These are phyloP conservation scores for Aspergillus pseudotamarii DNA, from an alignment of 2,329 filamentous ascomycete genomes.

Conservation along the genomic window DNA sequence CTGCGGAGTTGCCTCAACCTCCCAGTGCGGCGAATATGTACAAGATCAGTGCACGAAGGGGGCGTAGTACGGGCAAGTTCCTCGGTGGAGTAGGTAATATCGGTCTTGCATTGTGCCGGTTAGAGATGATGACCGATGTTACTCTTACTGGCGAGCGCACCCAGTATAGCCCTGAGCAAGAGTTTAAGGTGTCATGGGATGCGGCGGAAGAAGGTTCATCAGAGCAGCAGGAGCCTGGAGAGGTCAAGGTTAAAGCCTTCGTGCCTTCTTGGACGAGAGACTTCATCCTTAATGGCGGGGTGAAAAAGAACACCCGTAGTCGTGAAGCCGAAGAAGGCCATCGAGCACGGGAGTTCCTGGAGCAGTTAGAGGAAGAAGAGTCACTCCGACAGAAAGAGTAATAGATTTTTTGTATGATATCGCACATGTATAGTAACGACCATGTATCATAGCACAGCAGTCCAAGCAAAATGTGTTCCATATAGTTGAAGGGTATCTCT, in stretches of 20 bases:
- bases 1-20: slow-evolving; percentile 31
- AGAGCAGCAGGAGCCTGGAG: slow-evolving; percentile 36
- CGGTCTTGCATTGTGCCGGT: slow-evolving; percentile 80
- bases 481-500: slow-evolving; percentile 29
- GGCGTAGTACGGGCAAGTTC: slow-evolving; percentile 77
- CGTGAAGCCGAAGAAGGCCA: slow-evolving; percentile 29
- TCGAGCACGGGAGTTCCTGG: slow-evolving; percentile 39
- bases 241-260: slow-evolving; percentile 72
- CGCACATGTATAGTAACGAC: slow-evolving; percentile 26
- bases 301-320: slow-evolving; percentile 38
- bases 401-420: slow-evolving; percentile 10
- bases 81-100: slow-evolving; percentile 79
- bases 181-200: slow-evolving; percentile 62
- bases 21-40: slow-evolving; percentile 56
- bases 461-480: background rate
- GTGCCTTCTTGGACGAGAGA: slow-evolving; percentile 74
- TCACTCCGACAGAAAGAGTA: slow-evolving; percentile 29
- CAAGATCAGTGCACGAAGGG: slow-evolving; percentile 54
- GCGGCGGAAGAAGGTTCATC: slow-evolving; percentile 46
- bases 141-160: slow-evolving; percentile 68
- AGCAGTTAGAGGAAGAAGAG: slow-evolving; percentile 41
- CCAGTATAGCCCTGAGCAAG: slow-evolving; percentile 60
- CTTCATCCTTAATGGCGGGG: slow-evolving; percentile 42
- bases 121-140: slow-evolving; percentile 89
- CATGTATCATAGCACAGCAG: slow-evolving; percentile 23